These are phyloP conservation scores for Coccomyxa subellipsoidea DNA, from an alignment of 163 green algal species.

Conservation along the genomic window DNA sequence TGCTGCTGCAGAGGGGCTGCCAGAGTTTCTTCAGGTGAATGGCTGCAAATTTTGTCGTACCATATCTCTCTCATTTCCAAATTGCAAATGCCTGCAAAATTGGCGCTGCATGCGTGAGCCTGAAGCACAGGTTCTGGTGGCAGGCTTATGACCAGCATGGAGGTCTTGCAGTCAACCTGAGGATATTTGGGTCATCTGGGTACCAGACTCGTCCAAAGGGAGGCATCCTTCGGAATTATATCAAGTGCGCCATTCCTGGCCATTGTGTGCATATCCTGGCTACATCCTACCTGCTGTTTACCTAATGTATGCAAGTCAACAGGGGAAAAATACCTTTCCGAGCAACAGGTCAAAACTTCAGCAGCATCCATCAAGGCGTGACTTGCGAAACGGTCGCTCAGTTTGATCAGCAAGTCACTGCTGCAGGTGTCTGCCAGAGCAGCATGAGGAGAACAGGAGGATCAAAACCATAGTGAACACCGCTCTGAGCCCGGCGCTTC, in stretches of 20 bases:
- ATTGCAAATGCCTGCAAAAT: too few species aligned
- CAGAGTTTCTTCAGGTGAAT: constrained; percentile 22
- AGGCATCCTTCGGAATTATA: constrained; percentile 37
- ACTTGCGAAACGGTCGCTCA: background rate
- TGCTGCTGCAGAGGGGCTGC: constrained; percentile 11
- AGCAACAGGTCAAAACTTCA: too few species aligned
- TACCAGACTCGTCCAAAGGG: constrained; percentile 23
- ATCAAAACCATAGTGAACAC: constrained; percentile 49
- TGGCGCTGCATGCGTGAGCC: too few species aligned
- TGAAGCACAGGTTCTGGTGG: too few species aligned
- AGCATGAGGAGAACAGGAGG: constrained; percentile 37
- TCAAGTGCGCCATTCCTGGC: constrained; percentile 20
- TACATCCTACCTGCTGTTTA: too few species aligned
- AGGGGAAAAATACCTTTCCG: too few species aligned
- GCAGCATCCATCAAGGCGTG: too few species aligned
- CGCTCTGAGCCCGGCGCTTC: constrained; percentile 18
- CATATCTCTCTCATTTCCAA: too few species aligned
- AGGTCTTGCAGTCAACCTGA: constrained; percentile 48
- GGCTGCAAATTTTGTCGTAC: too few species aligned
- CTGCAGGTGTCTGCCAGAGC: constrained; percentile 20
- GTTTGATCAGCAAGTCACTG: background rate
- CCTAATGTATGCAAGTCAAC: too few species aligned
- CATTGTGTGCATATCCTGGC: too few species aligned
- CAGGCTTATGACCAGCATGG: constrained; percentile 30
- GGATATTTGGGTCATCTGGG: constrained; percentile 52